Evolutionary conservation across 768 basidiomycete genomes (phyloP).

Genomic region (Suillus ampliporus): DNA sequence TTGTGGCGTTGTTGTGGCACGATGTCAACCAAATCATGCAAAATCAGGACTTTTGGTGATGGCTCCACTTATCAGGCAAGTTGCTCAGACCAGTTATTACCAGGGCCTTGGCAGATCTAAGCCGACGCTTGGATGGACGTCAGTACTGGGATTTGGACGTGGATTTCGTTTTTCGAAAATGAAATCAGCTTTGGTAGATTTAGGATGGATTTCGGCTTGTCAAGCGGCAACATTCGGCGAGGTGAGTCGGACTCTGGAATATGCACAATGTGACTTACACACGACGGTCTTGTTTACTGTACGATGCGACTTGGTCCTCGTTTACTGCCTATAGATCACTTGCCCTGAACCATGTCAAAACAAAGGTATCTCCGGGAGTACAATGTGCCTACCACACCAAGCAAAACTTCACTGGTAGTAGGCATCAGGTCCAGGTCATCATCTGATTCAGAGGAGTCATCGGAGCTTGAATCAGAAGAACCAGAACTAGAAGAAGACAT

Average conservation of each 20-base stretch:
- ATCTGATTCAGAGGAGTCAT: background rate
- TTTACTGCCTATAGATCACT: background rate
- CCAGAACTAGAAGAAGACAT: conserved; percentile 1
- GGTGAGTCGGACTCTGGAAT: background rate
- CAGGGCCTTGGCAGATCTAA: too few relatives aligned
- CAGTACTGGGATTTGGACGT: too few relatives aligned
- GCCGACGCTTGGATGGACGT: too few relatives aligned
- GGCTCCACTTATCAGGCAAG: too few relatives aligned
- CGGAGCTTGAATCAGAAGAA: conserved; percentile 2
- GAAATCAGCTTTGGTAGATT: background rate
- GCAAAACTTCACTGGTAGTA: background rate
- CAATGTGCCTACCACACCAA: background rate
- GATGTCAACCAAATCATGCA: too few relatives aligned
- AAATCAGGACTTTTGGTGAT: too few relatives aligned
- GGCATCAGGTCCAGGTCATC: background rate
- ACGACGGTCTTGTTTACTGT: background rate
- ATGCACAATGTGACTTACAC: too few relatives aligned
- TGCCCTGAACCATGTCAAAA: background rate
- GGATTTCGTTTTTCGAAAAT: too few relatives aligned
- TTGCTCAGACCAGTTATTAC: too few relatives aligned
- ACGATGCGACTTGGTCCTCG: background rate
- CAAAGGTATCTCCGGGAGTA: background rate
- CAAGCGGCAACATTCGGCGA: background rate
- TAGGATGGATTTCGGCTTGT: background rate
- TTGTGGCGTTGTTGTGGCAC: too few relatives aligned